Base-by-base conservation (phyloP, 1,284 basidiomycete genomes). In the Apiotrichum akiyoshidainum region DNA sequence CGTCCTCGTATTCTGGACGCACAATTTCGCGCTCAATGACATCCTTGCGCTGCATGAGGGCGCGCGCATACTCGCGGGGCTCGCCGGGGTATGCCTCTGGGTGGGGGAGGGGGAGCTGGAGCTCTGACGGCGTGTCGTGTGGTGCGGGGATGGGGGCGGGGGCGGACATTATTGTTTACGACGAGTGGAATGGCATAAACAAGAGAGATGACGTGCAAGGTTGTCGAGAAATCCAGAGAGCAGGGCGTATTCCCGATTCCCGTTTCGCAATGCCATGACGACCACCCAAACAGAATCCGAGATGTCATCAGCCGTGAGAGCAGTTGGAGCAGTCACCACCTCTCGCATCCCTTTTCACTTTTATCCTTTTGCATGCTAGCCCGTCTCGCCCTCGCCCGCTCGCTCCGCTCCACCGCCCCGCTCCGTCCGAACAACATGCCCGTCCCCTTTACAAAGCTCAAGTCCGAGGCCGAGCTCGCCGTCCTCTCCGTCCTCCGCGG, bases 401-500 rank as follows among this genome's bases (percentile, higher is more conserved):
- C 31, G 52, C 54, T 51, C 59, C n/a, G 35, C 58, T 21, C 34
- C 46, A 16, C 35, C 37, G 12, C 14, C 33, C 6, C 46, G 19
- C 46, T n/a, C 46, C 26, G 34, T 56, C 53, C 46, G 26, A 31
- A 52, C 49, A 58, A 34, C 50, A 61, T 59, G 55, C 33, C 60
- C 10, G 55, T 77, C 16, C 77, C 77, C 1, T 76, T 76, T 68
- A 74, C 64, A 4, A 66, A 62, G 37, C 64, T 68, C 45, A 54
- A 55, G 47, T 53, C 65, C 39, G 77, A 79, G 66, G 68, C 74
- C 5, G 68, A 85, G 66, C 82, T 95, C 53, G 94, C 92, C 8
- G 80, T 98, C 58, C 84, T 87, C n/a, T 92, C 95, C 2, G 95
- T 99, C 41, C 84, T 90, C 26, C 81, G 93, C 46, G 95, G 94